Conservation (phyloP, 495 filamentous ascomycete species). For the Penicillium herquei region DNA sequence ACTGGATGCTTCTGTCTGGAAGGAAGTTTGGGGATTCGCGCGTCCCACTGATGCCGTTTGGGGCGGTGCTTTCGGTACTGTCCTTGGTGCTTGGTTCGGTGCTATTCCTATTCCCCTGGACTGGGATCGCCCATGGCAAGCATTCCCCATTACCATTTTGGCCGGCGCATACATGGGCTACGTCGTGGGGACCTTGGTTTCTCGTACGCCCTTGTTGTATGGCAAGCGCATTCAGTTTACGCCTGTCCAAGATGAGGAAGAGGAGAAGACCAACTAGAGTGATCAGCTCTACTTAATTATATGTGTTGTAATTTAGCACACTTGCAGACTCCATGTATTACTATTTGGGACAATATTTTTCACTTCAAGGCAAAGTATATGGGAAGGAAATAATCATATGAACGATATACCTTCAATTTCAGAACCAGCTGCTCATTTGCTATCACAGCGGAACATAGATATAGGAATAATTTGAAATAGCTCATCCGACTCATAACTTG, state of each 20-base stretch:
- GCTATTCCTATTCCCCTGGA: conserved; percentile 90
- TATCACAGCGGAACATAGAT: too few relatives aligned
- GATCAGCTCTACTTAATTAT: neutral
- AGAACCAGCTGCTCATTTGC: too few relatives aligned
- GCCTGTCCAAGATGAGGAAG: conserved; percentile 19
- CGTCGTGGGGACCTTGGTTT: conserved; percentile 58
- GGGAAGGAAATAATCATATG: too few relatives aligned
- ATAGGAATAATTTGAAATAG: too few relatives aligned
- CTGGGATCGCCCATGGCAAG: conserved; percentile 96
- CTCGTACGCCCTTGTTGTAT: conserved; percentile 53
- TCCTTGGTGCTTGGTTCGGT: conserved; percentile 63
- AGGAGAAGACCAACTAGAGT: conserved; percentile 27
- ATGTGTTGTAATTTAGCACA: too few relatives aligned
- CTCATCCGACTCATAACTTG: conserved; percentile 12
- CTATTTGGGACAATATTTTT: neutral
- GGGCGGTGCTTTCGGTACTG: conserved; percentile 43
- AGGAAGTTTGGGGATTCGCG: conserved; percentile 57
- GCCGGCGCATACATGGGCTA: conserved; percentile 69
- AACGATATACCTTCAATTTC: too few relatives aligned
- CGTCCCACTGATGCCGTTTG: conserved; percentile 43
- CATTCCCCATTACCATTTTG: conserved; percentile 90
- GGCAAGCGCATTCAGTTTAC: conserved; percentile 65
- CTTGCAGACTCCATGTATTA: neutral
- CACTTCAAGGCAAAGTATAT: too few relatives aligned
- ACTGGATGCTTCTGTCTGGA: conserved; percentile 71